Conservation (phyloP, 1,139 yeast genomes). For the Lodderomyces orthopsilosis region DNA sequence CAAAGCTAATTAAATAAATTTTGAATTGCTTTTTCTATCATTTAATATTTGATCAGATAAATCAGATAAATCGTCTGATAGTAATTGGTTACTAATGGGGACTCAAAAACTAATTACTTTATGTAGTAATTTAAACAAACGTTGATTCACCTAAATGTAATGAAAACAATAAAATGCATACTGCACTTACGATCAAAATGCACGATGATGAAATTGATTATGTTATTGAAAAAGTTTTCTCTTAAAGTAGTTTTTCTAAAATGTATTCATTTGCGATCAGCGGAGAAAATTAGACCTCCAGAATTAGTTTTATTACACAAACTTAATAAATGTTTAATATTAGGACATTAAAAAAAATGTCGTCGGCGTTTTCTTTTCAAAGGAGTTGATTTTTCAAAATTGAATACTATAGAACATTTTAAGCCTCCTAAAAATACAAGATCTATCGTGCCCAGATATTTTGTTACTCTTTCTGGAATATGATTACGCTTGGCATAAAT, state of each 20-base stretch:
- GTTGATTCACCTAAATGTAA: no score
- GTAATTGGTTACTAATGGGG: no score
- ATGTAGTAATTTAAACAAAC: no score
- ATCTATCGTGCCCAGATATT: neutral
- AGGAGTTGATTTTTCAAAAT: neutral
- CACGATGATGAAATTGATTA: neutral
- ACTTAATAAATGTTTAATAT: no score
- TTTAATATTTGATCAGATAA: neutral
- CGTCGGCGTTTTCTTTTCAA: neutral
- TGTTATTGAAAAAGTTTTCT: neutral
- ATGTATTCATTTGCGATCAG: conserved; percentile 1
- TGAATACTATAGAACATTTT: neutral
- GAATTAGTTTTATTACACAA: neutral
- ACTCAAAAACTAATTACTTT: no score
- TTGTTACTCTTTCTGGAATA: no score
- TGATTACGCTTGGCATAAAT: no score
- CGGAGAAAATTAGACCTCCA: neutral
- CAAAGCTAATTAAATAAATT: no score
- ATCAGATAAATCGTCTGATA: no score
- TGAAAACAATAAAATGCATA: no score
- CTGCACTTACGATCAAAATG: neutral
- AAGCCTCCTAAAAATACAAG: neutral
- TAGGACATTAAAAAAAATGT: no score
- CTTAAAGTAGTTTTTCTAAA: neutral
- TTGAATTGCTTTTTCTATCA: neutral